Percentiles rank a stretch among this genome's conserved stretches.
Conservation (phyloP, 495 filamentous ascomycete genomes). For the Penicillium longicatenatum region DNA sequence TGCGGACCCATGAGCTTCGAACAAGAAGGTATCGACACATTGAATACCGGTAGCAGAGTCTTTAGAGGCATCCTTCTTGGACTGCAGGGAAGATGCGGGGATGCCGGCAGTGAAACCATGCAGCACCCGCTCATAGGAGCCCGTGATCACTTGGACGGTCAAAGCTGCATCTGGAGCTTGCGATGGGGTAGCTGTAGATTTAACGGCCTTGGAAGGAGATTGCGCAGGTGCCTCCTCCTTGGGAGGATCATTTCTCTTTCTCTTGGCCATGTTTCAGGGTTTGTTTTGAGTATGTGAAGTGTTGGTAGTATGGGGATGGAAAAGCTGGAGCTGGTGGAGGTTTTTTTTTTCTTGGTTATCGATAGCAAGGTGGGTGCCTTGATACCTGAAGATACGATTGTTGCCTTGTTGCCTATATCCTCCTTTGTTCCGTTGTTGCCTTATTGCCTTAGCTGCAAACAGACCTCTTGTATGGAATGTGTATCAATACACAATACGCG, state of each 20-base stretch:
- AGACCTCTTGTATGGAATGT: conserved; percentile 4
- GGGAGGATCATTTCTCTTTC: conserved; percentile 63
- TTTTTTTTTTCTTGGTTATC: conserved; percentile 34
- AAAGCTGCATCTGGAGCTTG: conserved; percentile 38
- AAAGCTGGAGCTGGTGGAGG: conserved; percentile 19
- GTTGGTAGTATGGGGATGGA: conserved; percentile 7
- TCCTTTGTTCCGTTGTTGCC: not conserved
- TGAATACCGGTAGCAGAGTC: conserved; percentile 45
- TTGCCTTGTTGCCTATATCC: conserved; percentile 13
- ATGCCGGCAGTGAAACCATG: conserved; percentile 86
- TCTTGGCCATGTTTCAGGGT: conserved; percentile 62
- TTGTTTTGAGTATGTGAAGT: conserved; percentile 9
- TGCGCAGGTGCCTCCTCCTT: conserved; percentile 34
- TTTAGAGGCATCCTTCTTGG: conserved; percentile 25
- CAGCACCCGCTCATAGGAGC: conserved; percentile 91
- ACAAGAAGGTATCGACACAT: conserved; percentile 94
- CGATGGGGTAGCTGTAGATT: conserved; percentile 29
- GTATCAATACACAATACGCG: conserved; percentile 8
- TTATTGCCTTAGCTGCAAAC: conserved; percentile 4
- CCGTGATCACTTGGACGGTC: conserved; percentile 85
- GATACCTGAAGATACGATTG: conserved; percentile 2
- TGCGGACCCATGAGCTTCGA: conserved; percentile 87
- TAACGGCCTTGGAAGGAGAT: conserved; percentile 38
- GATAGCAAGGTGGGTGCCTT: conserved; percentile 22
- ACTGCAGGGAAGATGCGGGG: conserved; percentile 34